These are phyloP conservation scores for Neurospora sp. DNA, from an alignment of 495 filamentous ascomycete genomes.

Conservation along the genomic window DNA sequence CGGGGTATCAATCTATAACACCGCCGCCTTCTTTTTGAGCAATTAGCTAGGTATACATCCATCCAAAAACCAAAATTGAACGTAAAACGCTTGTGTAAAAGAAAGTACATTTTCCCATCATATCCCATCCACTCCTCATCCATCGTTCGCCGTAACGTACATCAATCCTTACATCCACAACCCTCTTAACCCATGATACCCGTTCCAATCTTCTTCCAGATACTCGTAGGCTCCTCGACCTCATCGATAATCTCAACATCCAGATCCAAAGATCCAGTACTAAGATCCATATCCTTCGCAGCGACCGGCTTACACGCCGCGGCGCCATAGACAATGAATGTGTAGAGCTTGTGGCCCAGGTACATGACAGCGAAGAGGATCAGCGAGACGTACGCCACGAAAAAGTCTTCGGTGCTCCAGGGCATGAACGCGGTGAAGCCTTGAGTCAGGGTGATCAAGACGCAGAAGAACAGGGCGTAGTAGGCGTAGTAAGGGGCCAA, in stretches of 20 bases:
- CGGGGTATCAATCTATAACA: not conserved
- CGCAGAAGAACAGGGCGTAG: constrained; percentile 54
- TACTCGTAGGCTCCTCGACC: not conserved
- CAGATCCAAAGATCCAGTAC: not conserved
- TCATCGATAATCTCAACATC: not conserved
- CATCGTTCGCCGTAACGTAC: not conserved
- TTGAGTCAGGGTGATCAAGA: constrained; percentile 56
- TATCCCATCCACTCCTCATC: not conserved
- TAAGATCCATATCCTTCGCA: not conserved
- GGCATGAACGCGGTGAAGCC: constrained; percentile 59
- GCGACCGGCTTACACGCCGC: not conserved
- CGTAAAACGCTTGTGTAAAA: not conserved
- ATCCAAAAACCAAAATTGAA: not conserved
- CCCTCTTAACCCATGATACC: not conserved
- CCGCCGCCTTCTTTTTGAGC: not conserved
- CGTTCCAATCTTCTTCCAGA: not conserved
- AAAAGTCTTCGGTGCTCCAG: constrained; percentile 50
- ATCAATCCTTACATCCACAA: not conserved
- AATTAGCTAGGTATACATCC: not conserved
- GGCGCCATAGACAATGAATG: not conserved
- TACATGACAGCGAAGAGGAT: constrained; percentile 52
- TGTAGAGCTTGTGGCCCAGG: constrained; percentile 44
- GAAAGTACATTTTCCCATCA: not conserved
- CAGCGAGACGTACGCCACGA: constrained; percentile 51
- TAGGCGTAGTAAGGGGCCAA: constrained; percentile 50